phyloP scores from a whole-genome alignment of 352 stramenopile genomes.

The Blastocystis sp. region DNA sequence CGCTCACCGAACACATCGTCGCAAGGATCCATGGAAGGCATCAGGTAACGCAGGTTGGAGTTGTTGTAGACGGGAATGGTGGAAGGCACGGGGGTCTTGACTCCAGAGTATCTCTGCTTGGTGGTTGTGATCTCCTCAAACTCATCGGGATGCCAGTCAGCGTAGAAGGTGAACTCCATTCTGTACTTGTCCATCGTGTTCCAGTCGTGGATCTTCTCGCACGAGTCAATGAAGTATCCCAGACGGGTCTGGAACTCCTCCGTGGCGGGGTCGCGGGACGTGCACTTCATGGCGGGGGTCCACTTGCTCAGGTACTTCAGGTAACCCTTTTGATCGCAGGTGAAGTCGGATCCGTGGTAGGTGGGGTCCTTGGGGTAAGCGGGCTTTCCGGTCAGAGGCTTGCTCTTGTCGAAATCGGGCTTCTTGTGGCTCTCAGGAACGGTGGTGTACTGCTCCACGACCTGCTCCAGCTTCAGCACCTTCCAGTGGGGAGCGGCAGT shows the following conservation, averaged over 20 bases:
- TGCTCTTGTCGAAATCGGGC: constrained; percentile 14
- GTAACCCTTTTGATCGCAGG: background rate
- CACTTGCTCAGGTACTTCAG: background rate
- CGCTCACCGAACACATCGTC: background rate
- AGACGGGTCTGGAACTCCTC: background rate
- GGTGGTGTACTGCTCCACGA: background rate
- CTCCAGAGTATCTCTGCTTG: background rate
- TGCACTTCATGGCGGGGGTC: background rate
- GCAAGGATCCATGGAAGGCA: background rate
- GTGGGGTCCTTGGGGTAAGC: background rate
- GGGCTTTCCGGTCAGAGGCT: constrained; percentile 11
- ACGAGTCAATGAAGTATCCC: background rate
- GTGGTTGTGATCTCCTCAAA: background rate
- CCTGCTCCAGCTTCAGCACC: background rate
- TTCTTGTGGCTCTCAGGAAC: background rate
- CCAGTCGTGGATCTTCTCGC: constrained; percentile 9
- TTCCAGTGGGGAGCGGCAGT: background rate
- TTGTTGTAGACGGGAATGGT: background rate
- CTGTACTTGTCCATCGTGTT: background rate
- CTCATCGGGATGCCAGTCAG: constrained; percentile 3
- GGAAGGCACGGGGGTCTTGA: background rate
- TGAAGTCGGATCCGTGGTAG: background rate
- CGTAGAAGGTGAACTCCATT: constrained; percentile 2
- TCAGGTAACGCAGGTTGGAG: background rate
- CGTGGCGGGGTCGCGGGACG: background rate